Evolutionary conservation across 805 yeast species (phyloP).

Genomic region (Cephaloascus fragrans): DNA sequence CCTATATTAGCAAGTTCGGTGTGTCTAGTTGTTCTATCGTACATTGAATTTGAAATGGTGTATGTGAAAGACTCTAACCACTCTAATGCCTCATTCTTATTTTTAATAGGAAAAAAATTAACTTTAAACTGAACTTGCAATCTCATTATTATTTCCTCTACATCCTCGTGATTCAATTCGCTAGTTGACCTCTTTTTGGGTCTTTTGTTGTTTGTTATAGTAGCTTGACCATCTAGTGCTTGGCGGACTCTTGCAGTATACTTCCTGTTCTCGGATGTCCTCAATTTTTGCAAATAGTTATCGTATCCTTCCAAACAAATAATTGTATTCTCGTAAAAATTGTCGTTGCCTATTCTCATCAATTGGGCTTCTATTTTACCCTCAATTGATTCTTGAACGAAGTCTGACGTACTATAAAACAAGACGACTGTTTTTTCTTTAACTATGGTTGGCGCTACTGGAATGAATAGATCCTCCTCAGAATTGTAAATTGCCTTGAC

Average conservation of each 20-base stretch:
- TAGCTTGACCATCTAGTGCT: conserved; percentile 9
- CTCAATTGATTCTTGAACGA: conserved; percentile 22
- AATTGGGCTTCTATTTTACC: conserved; percentile 14
- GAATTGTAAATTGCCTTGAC: conserved; percentile 39
- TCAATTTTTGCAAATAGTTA: conserved; percentile 32
- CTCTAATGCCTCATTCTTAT: conserved; percentile 30
- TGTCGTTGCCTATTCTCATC: conserved; percentile 10
- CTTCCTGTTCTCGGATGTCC: conserved; percentile 31
- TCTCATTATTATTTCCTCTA: conserved; percentile 29
- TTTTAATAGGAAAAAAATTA: conserved; percentile 42
- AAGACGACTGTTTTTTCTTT: conserved; percentile 36
- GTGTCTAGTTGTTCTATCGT: conserved; percentile 48
- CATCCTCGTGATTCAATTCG: conserved; percentile 13
- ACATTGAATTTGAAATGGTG: conserved; percentile 40
- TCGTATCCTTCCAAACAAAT: conserved; percentile 41
- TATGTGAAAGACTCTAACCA: conserved; percentile 52
- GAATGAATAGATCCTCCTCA: conserved; percentile 42
- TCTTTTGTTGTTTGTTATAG: neutral
- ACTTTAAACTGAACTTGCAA: conserved; percentile 37
- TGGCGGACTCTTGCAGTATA: conserved; percentile 28
- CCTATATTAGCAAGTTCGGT: conserved; percentile 47
- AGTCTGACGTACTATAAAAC: conserved; percentile 35
- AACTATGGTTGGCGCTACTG: conserved; percentile 28
- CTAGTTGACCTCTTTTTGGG: conserved; percentile 2
- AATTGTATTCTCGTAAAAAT: conserved; percentile 19